phyloP scores from a whole-genome alignment of 345 rosid species.

The Aquilaria malaccensis region DNA sequence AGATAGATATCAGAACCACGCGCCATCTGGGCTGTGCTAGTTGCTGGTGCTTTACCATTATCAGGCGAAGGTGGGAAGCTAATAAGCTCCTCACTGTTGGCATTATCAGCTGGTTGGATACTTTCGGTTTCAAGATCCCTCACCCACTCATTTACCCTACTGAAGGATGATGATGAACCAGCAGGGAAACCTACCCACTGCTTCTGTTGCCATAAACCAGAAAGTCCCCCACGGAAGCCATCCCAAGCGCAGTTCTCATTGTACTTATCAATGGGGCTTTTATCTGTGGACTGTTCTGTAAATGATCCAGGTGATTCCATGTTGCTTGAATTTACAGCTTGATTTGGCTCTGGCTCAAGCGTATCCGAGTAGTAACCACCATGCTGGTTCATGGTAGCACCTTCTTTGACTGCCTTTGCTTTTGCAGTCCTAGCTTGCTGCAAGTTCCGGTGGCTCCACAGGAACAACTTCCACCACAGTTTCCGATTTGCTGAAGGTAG shows the following conservation, averaged over 20 bases:
- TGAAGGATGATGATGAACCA: conserved; percentile 45
- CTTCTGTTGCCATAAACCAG: conserved; percentile 58
- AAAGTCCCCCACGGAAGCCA: conserved; percentile 27
- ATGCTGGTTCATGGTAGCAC: conserved; percentile 40
- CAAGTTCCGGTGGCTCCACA: conserved; percentile 91
- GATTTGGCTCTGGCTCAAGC: conserved; percentile 49
- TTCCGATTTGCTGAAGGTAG: conserved; percentile 76
- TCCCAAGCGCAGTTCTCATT: conserved; percentile 27
- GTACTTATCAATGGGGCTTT: conserved; percentile 1
- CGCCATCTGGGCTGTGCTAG: conserved; percentile 16
- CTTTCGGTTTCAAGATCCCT: conserved; percentile 43
- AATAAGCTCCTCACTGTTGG: conserved; percentile 21
- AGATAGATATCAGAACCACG: conserved; percentile 31
- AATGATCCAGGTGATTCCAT: conserved; percentile 41
- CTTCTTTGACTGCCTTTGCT: conserved; percentile 21
- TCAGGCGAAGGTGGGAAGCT: conserved; percentile 50
- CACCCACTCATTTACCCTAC: conserved; percentile 85
- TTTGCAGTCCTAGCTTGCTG: conserved; percentile 39
- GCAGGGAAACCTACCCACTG: conserved; percentile 83
- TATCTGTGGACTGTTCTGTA: conserved; percentile 34
- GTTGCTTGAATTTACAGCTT: conserved; percentile 23
- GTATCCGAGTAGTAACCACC: conserved; percentile 88
- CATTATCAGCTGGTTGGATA: conserved; percentile 22
- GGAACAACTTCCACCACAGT: conserved; percentile 86
- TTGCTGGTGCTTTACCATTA: conserved; percentile 28